A percentile compares a stretch with the other conserved stretches of the same genome.
These are phyloP conservation scores for Infundibulicybe gibba DNA, from an alignment of 768 basidiomycete species.

Conservation along the genomic window DNA sequence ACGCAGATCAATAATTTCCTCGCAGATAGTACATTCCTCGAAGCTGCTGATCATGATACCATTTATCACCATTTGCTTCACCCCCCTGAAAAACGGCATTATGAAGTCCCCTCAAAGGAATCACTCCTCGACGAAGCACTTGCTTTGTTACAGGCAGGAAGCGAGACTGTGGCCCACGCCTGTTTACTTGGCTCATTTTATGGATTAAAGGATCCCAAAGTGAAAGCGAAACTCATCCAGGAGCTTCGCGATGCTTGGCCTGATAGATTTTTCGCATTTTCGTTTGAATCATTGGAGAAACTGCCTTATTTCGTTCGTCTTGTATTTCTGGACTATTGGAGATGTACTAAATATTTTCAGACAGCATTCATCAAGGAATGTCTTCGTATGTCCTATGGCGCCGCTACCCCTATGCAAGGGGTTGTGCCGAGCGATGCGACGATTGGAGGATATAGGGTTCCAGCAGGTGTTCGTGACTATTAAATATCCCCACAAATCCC, in stretches of 20 bases:
- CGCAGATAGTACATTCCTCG: slow-evolving; percentile 6
- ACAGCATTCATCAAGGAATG: slow-evolving; percentile 47
- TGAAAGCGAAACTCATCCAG: slow-evolving; percentile 20
- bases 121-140: slow-evolving; percentile 28
- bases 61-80: slow-evolving; percentile 17
- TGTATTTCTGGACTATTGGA: background rate
- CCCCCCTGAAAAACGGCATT: slow-evolving; percentile 2
- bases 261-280: slow-evolving; percentile 18
- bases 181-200: slow-evolving; percentile 34
- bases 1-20: slow-evolving; percentile 12
- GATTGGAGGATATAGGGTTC: slow-evolving; percentile 31
- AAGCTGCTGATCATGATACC: slow-evolving; percentile 9
- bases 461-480: slow-evolving; percentile 28
- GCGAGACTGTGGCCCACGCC: slow-evolving; percentile 34
- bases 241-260: slow-evolving; percentile 35
- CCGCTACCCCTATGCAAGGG: slow-evolving; percentile 37
- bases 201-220: slow-evolving; percentile 23
- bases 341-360: slow-evolving; percentile 17
- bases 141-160: slow-evolving; percentile 33
- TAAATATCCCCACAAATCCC: background rate
- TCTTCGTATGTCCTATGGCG: slow-evolving; percentile 38
- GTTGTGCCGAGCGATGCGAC: slow-evolving; percentile 29
- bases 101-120: slow-evolving; percentile 6
- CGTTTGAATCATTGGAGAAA: slow-evolving; percentile 28
- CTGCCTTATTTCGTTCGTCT: slow-evolving; percentile 40